Base-by-base conservation (phyloP, 2,329 filamentous ascomycete species). In the Metarhizium rileyi region DNA sequence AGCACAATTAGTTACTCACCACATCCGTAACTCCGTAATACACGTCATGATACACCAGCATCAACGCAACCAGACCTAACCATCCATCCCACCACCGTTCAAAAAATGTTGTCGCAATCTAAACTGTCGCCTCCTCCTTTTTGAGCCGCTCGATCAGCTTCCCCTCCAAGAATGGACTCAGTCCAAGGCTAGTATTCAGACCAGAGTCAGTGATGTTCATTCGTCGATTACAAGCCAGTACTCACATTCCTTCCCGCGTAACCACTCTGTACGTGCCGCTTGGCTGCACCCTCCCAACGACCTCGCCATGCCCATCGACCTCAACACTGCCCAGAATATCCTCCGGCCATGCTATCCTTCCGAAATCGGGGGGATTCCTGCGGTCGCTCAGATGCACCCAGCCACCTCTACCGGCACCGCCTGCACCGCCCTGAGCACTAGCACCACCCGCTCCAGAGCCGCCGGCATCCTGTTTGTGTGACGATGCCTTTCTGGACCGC, bases 321-420 rank as follows among this genome's bases (percentile, higher is more conserved):
- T 84, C 77, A 38, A 86, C 72, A 54, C 81, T 85, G 35, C 82
- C 83, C 48, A 86, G 68, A 35, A 86, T 86, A 58, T 86, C 82
- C 58, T 86, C 82, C 1, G 82, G 81, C 72, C 78, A 84, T 2
- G 82, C 80, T 60, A 86, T 85, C 47, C 83, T 67, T 16, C 82
- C 82, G 70, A 75, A 86, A 57, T 84, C 81, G 0, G 80, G 81
- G 2, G 81, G 80, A 47, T 83, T 83, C 48, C 83, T 69, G 48
- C 69, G 59, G 60, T 86, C 83, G 49, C 79, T 83, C 5, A 86
- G 69, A 63, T 86, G 83, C 18, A 86, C 73, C 66, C 78, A 78
- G 1, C 83, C 81, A 22, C 81, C 79, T 22, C 75, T 67, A 2
- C 80, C 80, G 2, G 67, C 78, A 9, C 80, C 78, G 1, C 80